Conservation (phyloP, 371 early-diverging fungal genomes). For the Sporodiniella umbellata region DNA sequence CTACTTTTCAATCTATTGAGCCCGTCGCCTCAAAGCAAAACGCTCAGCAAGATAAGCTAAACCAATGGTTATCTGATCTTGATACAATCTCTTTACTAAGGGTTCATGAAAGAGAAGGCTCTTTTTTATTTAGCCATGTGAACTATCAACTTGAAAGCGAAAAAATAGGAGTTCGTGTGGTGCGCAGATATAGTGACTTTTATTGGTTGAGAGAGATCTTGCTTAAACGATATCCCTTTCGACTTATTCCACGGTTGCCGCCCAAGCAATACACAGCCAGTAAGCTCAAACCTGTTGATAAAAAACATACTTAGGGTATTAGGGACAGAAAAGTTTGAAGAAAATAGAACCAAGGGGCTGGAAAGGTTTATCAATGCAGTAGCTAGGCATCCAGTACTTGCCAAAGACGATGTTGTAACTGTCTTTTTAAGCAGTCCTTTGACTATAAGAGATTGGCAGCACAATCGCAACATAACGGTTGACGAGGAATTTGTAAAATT, state of each 20-base stretch:
- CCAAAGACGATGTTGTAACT: conserved; percentile 60
- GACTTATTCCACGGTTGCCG: conserved; percentile 67
- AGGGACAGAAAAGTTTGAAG: conserved; percentile 51
- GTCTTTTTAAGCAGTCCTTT: conserved; percentile 68
- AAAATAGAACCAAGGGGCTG: conserved; percentile 68
- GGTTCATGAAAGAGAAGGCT: conserved; percentile 70
- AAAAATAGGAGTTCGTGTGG: conserved; percentile 56
- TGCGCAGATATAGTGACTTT: conserved; percentile 85
- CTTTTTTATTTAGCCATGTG: conserved; percentile 73
- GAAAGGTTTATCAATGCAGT: conserved; percentile 72
- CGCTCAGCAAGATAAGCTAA: conserved; percentile 1
- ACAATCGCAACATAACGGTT: conserved; percentile 25
- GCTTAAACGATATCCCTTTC: conserved; percentile 69
- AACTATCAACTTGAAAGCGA: conserved; percentile 78
- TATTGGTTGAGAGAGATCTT: conserved; percentile 78
- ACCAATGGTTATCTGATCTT: conserved; percentile 40
- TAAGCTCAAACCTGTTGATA: not conserved
- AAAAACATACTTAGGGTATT: not conserved
- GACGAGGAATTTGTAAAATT: conserved; percentile 50
- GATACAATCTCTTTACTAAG: conserved; percentile 50
- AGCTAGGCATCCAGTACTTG: conserved; percentile 72
- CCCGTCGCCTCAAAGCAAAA: not conserved
- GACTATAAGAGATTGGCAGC: conserved; percentile 37
- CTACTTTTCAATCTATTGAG: conserved; percentile 4
- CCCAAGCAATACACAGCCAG: conserved; percentile 64